phyloP scores from a whole-genome alignment of 805 yeast genomes.

The Saccharomyces paradoxus region DNA sequence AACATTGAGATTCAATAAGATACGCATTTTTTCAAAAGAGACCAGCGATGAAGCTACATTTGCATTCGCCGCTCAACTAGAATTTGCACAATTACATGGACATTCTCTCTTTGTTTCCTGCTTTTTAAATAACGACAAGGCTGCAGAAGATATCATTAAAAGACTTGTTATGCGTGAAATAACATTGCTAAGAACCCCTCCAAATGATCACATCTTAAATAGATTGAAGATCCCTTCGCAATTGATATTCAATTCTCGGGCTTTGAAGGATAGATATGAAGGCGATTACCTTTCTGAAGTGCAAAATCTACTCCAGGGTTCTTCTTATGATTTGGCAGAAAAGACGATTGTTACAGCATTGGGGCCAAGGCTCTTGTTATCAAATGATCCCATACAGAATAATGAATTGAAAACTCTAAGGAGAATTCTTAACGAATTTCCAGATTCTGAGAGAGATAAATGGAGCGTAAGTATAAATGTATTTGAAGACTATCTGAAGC shows the following conservation, averaged over 20 bases:
- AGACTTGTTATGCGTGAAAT: slow-evolving; percentile 23
- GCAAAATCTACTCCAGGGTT: slow-evolving; percentile 53
- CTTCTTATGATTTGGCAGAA: slow-evolving; percentile 57
- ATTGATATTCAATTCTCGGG: slow-evolving; percentile 49
- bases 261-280: slow-evolving; percentile 42
- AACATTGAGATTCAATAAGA: slow-evolving; percentile 33
- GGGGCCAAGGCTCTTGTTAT: slow-evolving; percentile 60
- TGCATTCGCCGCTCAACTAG: slow-evolving; percentile 45
- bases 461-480: slow-evolving; percentile 56
- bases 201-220: slow-evolving; percentile 22
- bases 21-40: slow-evolving; percentile 17
- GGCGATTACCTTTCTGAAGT: slow-evolving; percentile 55
- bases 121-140: slow-evolving; percentile 43
- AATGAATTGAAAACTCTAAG: slow-evolving; percentile 35
- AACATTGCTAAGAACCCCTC: slow-evolving; percentile 7
- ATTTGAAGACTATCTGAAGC: slow-evolving; percentile 42
- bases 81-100: slow-evolving; percentile 38
- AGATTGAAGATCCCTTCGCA: slow-evolving; percentile 42
- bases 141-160: slow-evolving; percentile 36
- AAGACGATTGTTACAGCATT: slow-evolving; percentile 43
- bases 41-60: slow-evolving; percentile 35
- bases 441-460: slow-evolving; percentile 34
- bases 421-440: slow-evolving; percentile 37
- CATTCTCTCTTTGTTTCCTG: slow-evolving; percentile 58
- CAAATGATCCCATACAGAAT: slow-evolving; percentile 3